Evolutionary conservation across 2,329 filamentous ascomycete species (phyloP), one percentile per base, ranked within the genome.

Genomic region (Corniculantispora saksenae): DNA sequence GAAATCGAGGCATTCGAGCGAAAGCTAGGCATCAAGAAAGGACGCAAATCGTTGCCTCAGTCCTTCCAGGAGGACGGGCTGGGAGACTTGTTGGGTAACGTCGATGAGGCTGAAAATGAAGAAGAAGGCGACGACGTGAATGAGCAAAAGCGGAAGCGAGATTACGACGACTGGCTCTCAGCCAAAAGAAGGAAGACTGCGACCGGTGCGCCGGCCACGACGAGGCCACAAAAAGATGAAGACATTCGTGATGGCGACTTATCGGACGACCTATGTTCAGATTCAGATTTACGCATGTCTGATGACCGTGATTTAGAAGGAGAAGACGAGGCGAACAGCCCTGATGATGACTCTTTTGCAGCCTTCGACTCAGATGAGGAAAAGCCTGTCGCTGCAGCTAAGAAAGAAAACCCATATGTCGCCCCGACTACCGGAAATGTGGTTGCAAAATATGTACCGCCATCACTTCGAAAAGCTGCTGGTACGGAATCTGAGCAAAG

Each of bases 1-100:
- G 93, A 97, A 70, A 98, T 99, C 70, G 89, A 90, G 23, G 89
- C 89, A 3, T 81, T 97, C 38, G 95, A 99, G 79, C 93, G 90
- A 76, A 96, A 92, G 72, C 80, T 99, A 3, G 94, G 95, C 0
- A 84, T 97, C 40, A 89, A 84, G 69, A 92, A 89, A 73, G 87
- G 88, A 27, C 90, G 90, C 66, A 96, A 93, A 72, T 89, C 86
- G 38, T 77, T 92, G 6, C 89, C 89, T 0, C 90, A 91, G 69
- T 83, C 88, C 0, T 93, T 94, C 70, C 85, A 87, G 23, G 91
- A 97, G 8, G 94, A 97, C 73, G 94, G 93, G 0, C 79, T 98
- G 2, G 92, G 89, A 50, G 90, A 91, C 63, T 77, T 99, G 3
- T 79, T 97, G 23, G 90, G 87, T 10, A 91, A 90, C 1, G 71